Evolutionary conservation across 1,284 basidiomycete species (phyloP).

Genomic region (Cystobasidium pallidum): DNA sequence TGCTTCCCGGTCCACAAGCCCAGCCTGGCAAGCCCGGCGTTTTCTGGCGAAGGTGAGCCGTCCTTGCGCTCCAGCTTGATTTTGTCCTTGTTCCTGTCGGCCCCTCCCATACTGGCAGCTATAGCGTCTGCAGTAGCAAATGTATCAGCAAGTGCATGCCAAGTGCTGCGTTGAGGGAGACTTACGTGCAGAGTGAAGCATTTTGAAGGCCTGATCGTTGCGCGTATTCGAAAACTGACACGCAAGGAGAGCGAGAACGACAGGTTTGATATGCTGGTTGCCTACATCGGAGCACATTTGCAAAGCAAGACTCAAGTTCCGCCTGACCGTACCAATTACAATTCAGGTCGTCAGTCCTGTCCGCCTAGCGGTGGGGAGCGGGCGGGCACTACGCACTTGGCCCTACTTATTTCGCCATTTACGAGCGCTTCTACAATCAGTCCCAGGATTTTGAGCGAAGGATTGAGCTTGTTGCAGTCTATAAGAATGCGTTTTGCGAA

Average conservation of each 20-base stretch:
- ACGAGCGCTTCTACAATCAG: slow-evolving; percentile 34
- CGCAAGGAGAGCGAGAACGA: slow-evolving; percentile 42
- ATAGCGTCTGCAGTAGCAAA: slow-evolving; percentile 23
- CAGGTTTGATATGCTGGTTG: slow-evolving; percentile 38
- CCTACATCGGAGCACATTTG: slow-evolving; percentile 10
- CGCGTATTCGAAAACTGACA: slow-evolving; percentile 41
- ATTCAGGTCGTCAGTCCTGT: neutral
- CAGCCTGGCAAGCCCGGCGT: slow-evolving; percentile 38
- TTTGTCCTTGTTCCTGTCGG: slow-evolving; percentile 19
- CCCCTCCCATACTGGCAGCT: slow-evolving; percentile 38
- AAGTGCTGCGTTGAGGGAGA: too few relatives aligned
- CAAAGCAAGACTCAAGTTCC: slow-evolving; percentile 29
- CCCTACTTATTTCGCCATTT: slow-evolving; percentile 36
- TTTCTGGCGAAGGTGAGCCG: neutral
- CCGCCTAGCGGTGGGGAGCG: too few relatives aligned
- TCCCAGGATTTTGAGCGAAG: slow-evolving; percentile 16
- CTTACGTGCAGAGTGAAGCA: slow-evolving; percentile 48
- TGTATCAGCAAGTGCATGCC: neutral
- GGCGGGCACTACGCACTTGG: slow-evolving; percentile 34
- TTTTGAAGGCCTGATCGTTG: slow-evolving; percentile 37
- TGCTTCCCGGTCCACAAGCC: slow-evolving; percentile 41
- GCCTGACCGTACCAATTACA: neutral
- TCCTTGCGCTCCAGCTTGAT: slow-evolving; percentile 22
- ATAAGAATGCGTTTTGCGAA: slow-evolving; percentile 25
- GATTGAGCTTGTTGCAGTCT: slow-evolving; percentile 25